Evolutionary conservation across 2,329 filamentous ascomycete species (phyloP).

Genomic region (Chaetomiaceae sp.): DNA sequence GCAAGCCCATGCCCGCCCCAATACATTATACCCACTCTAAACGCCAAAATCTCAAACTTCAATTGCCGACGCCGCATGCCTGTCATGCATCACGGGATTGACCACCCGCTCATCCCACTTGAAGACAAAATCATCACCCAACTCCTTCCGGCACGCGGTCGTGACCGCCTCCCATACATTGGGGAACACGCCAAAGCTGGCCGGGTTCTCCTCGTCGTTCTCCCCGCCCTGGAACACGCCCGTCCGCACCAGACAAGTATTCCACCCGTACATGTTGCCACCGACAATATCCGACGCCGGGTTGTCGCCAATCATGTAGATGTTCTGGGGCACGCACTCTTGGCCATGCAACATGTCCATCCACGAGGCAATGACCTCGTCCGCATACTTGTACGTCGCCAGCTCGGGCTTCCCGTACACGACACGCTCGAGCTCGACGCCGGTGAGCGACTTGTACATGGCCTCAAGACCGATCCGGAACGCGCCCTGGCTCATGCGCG

Average conservation of each 20-base stretch:
- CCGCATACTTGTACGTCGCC: conserved; percentile 75
- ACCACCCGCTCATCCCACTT: conserved; percentile 63
- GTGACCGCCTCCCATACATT: conserved; percentile 70
- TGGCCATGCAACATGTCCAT: conserved; percentile 73
- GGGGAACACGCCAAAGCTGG: conserved; percentile 70
- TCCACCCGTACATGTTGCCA: conserved; percentile 79
- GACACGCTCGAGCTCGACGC: conserved; percentile 67
- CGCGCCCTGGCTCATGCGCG: conserved; percentile 68
- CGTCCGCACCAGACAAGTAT: conserved; percentile 72
- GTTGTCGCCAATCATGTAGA: conserved; percentile 77
- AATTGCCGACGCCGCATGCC: conserved; percentile 19
- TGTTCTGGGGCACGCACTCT: conserved; percentile 61
- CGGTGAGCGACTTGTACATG: conserved; percentile 67
- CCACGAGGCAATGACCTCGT: conserved; percentile 67
- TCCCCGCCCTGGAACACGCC: conserved; percentile 74
- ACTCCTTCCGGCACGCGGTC: conserved; percentile 62
- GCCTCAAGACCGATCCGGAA: conserved; percentile 71
- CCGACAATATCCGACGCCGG: conserved; percentile 69
- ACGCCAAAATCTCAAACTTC: conserved; percentile 12
- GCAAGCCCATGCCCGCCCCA: background rate
- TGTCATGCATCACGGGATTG: conserved; percentile 47
- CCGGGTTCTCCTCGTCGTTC: conserved; percentile 72
- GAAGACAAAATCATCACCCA: conserved; percentile 71
- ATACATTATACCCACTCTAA: background rate
- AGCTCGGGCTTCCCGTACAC: conserved; percentile 72